A percentile compares a stretch with the other conserved stretches of the same genome.
These are phyloP conservation scores for Tolypocladium amazonense DNA, from an alignment of 2,329 filamentous ascomycete genomes.

Conservation along the genomic window DNA sequence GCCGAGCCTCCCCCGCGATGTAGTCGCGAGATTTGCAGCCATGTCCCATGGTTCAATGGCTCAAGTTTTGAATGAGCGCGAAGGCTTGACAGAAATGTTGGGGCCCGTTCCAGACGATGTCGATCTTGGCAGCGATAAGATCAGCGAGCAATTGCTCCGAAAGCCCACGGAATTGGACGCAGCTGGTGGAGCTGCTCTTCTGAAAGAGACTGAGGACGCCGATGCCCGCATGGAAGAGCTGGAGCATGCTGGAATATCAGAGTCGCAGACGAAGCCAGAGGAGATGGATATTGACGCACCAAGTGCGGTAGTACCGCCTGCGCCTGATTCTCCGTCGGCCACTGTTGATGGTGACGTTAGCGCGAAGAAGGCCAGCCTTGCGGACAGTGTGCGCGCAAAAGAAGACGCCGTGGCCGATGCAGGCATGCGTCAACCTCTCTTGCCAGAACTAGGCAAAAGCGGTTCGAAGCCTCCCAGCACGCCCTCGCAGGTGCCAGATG, in stretches of 20 bases:
- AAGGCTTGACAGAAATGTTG: constrained; percentile 32
- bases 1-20: constrained; percentile 26
- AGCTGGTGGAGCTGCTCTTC: neutral
- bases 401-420: constrained; percentile 1
- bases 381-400: neutral
- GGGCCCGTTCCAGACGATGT: constrained; percentile 16
- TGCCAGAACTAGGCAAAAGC: constrained; percentile 17
- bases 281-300: constrained; percentile 28
- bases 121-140: constrained; percentile 1
- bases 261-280: constrained; percentile 25
- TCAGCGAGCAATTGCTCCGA: neutral
- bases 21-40: constrained; percentile 34
- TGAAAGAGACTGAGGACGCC: neutral
- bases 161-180: neutral
- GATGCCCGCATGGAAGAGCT: constrained; percentile 1
- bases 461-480: constrained; percentile 30
- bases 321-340: constrained; percentile 3
- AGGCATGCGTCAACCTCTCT: neutral
- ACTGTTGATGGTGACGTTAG: neutral
- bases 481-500: constrained; percentile 36
- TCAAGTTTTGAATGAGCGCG: constrained; percentile 33
- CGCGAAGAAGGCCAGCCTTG: neutral
- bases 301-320: constrained; percentile 1
- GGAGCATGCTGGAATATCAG: constrained; percentile 9
- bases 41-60: constrained; percentile 38